Evolutionary conservation across 495 filamentous ascomycete species (phyloP), one percentile per base, ranked within the genome.

Genomic region (Penicillium desertorum): DNA sequence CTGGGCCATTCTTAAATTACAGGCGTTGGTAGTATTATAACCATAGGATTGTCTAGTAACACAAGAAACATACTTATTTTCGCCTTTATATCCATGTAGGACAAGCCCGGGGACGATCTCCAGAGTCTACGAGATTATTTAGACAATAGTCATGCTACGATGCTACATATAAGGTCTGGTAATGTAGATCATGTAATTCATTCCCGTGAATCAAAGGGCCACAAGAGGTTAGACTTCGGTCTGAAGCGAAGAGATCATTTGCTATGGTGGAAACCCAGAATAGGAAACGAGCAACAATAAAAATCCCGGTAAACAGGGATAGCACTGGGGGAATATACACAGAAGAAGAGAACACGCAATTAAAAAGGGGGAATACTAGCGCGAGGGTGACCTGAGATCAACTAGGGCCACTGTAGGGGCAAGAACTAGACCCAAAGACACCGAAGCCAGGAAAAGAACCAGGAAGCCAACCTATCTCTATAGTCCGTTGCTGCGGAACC

Each of bases 251-350:
- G 45, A 36, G 34, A 39, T 7, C 22, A 30, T 42, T 30, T 47
- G 43, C 20, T 1, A 36, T n/a, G 27, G n/a, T 36, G 3, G 19
- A 45, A 45, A 22, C 19, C 10, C 30, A 23, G 20, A 27, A 19
- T 14, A 6, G 7, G 42, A 42, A 29, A n/a, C 9, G 12, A 49
- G 5, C 8, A 29, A 41, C 5, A 45, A 50, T 48, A 36, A 25
- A 17, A 34, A 42, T 8, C 45, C 27, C 19, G 2, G 6, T 19
- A 11, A 36, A 36, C 23, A n/a, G 22, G n/a, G 16, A 41, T 22
- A 19, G 6, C 65, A 62, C 65, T 50, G 65, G 65, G 62, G 65
- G 63, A 53, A 67, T 67, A 67, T 67, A 61, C 59, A 62, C 34
- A 9, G 44, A 45, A 54, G 27, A 39, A 53, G 22, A 43, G 37